phyloP scores from a whole-genome alignment of 306 rosid genomes.

The Ammopiptanthus mongolicus region DNA sequence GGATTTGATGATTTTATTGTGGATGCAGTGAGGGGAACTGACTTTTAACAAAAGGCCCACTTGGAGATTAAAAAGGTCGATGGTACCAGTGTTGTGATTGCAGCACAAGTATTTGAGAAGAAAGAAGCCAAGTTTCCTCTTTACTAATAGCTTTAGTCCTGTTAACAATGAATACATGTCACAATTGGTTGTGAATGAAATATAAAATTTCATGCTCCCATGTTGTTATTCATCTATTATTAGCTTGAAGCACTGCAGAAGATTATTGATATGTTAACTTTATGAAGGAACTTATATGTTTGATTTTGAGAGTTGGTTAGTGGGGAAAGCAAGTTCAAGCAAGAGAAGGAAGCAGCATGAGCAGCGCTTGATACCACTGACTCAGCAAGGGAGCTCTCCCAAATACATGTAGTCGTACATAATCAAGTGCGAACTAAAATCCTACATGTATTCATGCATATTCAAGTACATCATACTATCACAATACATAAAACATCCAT shows the following conservation, averaged over 20 bases:
- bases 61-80: slow-evolving; percentile 68
- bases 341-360: neutral
- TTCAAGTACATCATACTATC: too few relatives aligned
- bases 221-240: neutral
- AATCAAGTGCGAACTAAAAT: too few relatives aligned
- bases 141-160: neutral
- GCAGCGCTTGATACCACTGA: neutral
- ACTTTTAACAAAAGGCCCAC: slow-evolving; percentile 47
- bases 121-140: slow-evolving; percentile 44
- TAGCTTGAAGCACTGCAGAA: neutral
- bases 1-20: slow-evolving; percentile 66
- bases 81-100: slow-evolving; percentile 51
- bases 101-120: slow-evolving; percentile 74
- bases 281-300: neutral
- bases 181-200: neutral
- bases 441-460: too few relatives aligned
- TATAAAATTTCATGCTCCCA: neutral
- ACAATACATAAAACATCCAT: too few relatives aligned
- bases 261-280: neutral
- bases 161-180: neutral
- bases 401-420: too few relatives aligned
- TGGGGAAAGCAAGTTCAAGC: neutral
- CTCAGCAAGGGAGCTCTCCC: too few relatives aligned
- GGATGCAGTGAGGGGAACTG: slow-evolving; percentile 69
- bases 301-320: neutral